These are phyloP conservation scores for Silene conica DNA, from an alignment of 148 eudicot species.

Conservation along the genomic window DNA sequence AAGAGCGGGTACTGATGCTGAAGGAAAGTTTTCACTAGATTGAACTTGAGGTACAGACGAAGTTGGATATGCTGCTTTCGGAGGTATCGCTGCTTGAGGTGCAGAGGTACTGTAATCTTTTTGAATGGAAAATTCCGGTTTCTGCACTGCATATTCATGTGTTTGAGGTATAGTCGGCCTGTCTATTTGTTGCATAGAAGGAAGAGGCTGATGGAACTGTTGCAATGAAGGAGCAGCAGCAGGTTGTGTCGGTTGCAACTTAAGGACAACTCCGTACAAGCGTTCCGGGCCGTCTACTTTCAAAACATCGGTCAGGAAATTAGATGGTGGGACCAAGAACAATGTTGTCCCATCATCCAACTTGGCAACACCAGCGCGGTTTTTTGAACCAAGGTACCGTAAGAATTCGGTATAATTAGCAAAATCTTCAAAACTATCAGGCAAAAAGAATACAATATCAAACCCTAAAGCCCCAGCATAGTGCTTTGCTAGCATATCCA, in stretches of 20 bases:
- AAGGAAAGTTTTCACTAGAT: slow-evolving; percentile 29
- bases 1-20: slow-evolving; percentile 47
- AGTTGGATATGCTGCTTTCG: slow-evolving; percentile 31
- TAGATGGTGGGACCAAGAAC: slow-evolving; percentile 95
- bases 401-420: slow-evolving; percentile 89
- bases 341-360: slow-evolving; percentile 90
- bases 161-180: slow-evolving; percentile 30
- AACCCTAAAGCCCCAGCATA: slow-evolving; percentile 76
- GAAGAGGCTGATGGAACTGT: slow-evolving; percentile 30
- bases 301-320: slow-evolving; percentile 64
- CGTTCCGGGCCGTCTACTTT: slow-evolving; percentile 73
- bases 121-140: slow-evolving; percentile 36
- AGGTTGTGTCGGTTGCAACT: slow-evolving; percentile 53
- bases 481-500: slow-evolving; percentile 78
- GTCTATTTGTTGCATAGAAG: slow-evolving; percentile 36
- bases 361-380: slow-evolving; percentile 91
- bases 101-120: slow-evolving; percentile 34
- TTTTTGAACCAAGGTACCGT: slow-evolving; percentile 63
- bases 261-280: slow-evolving; percentile 88
- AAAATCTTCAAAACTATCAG: slow-evolving; percentile 92
- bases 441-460: slow-evolving; percentile 71
- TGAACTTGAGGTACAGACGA: slow-evolving; percentile 33
- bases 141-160: slow-evolving; percentile 40
- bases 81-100: slow-evolving; percentile 32
- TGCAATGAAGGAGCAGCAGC: slow-evolving; percentile 36